Evolutionary conservation across 768 basidiomycete genomes (phyloP), one percentile per base, ranked within the genome.

Genomic region (Panus rudis): DNA sequence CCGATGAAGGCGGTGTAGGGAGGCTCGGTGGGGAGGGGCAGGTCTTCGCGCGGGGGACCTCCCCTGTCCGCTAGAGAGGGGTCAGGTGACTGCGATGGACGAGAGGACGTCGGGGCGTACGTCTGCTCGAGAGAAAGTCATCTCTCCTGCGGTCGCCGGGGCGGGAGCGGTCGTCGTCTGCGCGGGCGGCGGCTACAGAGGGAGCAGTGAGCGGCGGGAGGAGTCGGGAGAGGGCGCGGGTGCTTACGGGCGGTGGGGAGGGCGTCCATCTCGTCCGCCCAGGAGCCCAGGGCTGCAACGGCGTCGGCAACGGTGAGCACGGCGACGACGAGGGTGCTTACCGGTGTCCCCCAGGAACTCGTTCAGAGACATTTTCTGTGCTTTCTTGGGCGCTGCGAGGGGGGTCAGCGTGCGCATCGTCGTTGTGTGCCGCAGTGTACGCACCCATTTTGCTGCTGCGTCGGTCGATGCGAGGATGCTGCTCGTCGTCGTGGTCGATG

Each of bases 181-280:
- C 68, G 60, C 82, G 78, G 16, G 68, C 70, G 41, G 89, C 79
- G 46, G 89, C 88, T 56, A 55, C 37, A 50, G 45, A 39, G 43
- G 23, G 39, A 32, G 34, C 27, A 44, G 30, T 51, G 37, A 32
- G 33, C 25, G 42, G 7, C 46, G 20, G 8, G 23, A 48, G 31
- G 42, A 26, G 35, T 35, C 20, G 40, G 42, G 39, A 43, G 33
- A 42, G n/a, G 21, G 30, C 46, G 28, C 37, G 14, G 26, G 23
- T 28, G 73, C 92, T 69, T 69, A 98, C 94, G 94, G 58, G 91
- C 93, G 54, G 79, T 85, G 21, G 94, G 94, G 49, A 98, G 75
- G 23, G 75, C 55, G 52, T 96, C 93, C 90, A 97, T 92, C 66
- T 98, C 96, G 62, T 98, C 96, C 6, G 96, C 96, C 96, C 96